These are phyloP conservation scores for Grosmannia penicillata DNA, from an alignment of 2,329 filamentous ascomycete species.

Conservation along the genomic window DNA sequence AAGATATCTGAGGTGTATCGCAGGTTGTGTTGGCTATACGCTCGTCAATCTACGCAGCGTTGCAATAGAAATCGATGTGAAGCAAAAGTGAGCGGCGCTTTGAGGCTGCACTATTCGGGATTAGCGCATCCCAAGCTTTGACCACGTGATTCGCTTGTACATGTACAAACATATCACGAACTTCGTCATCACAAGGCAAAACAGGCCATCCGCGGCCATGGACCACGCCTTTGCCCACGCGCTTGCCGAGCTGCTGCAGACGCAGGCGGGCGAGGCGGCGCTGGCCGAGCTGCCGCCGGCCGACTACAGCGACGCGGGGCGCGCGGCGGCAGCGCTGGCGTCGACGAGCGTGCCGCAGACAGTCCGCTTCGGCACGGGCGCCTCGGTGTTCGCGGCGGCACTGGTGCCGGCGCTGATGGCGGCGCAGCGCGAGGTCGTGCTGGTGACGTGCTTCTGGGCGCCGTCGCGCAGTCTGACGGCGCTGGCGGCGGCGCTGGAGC, in stretches of 20 bases:
- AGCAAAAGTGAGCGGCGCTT: too few species aligned
- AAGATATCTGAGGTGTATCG: too few species aligned
- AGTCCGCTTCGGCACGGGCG: conserved; percentile 43
- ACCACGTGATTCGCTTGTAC: too few species aligned
- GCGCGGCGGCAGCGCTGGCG: conserved; percentile 20
- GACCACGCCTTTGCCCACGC: conserved; percentile 10
- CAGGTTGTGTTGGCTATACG: too few species aligned
- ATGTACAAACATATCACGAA: background rate
- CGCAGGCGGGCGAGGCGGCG: background rate
- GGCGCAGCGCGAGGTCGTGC: conserved; percentile 9
- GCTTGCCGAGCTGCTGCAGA: conserved; percentile 11
- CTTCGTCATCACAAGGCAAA: too few species aligned
- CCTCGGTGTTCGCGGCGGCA: conserved; percentile 35
- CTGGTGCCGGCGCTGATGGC: conserved; percentile 45
- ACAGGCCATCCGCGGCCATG: background rate
- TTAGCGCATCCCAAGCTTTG: too few species aligned
- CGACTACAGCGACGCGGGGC: conserved; percentile 23
- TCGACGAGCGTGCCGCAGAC: conserved; percentile 29
- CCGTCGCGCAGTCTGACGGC: conserved; percentile 44
- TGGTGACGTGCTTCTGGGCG: conserved; percentile 20
- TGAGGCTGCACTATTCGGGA: too few species aligned
- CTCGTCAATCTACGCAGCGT: too few species aligned
- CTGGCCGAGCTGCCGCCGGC: conserved; percentile 32
- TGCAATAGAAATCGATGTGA: too few species aligned
- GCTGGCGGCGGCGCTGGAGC: conserved; percentile 40